A percentile compares a stretch with the other conserved stretches of the same genome.
These are phyloP conservation scores for Aspergillus transmontanensis DNA, from an alignment of 2,329 filamentous ascomycete species.

Conservation along the genomic window DNA sequence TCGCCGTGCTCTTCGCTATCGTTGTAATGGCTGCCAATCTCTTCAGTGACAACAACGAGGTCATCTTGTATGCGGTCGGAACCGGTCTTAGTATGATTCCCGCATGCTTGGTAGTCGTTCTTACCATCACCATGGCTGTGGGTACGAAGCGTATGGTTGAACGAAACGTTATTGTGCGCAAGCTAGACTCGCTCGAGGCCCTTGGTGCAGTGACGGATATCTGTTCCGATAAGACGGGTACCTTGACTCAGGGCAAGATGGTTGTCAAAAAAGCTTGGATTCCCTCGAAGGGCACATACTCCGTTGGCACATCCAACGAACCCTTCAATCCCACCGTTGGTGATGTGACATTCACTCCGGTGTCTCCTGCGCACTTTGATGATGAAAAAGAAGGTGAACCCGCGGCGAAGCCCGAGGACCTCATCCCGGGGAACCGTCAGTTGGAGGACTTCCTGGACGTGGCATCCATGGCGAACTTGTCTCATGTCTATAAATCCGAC, in stretches of 20 bases:
- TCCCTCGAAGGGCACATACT: constrained; percentile 58
- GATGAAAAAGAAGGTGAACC: constrained; percentile 27
- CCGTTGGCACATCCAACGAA: constrained; percentile 55
- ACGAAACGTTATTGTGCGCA: constrained; percentile 57
- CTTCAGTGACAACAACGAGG: constrained; percentile 54
- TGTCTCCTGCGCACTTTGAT: constrained; percentile 27
- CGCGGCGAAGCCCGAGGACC: constrained; percentile 26
- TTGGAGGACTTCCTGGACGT: constrained; percentile 61
- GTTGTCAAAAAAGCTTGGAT: constrained; percentile 61
- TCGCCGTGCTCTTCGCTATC: constrained; percentile 68
- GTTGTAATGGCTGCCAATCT: constrained; percentile 66
- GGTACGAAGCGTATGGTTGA: constrained; percentile 58
- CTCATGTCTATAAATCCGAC: constrained; percentile 59
- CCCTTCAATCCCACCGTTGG: constrained; percentile 60
- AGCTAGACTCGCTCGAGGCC: constrained; percentile 58
- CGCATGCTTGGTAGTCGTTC: constrained; percentile 61
- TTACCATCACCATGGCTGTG: constrained; percentile 66
- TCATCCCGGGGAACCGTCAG: constrained; percentile 46
- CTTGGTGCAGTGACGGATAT: constrained; percentile 62
- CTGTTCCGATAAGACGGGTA: constrained; percentile 59
- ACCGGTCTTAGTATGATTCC: constrained; percentile 61
- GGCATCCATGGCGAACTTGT: constrained; percentile 65
- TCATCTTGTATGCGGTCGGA: constrained; percentile 64
- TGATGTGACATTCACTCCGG: constrained; percentile 40
- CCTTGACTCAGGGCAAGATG: constrained; percentile 64